A percentile compares a stretch with the other conserved stretches of the same genome.
phyloP scores from a whole-genome alignment of 108 stramenopile species.

The Cyclostephanos invisitatus region DNA sequence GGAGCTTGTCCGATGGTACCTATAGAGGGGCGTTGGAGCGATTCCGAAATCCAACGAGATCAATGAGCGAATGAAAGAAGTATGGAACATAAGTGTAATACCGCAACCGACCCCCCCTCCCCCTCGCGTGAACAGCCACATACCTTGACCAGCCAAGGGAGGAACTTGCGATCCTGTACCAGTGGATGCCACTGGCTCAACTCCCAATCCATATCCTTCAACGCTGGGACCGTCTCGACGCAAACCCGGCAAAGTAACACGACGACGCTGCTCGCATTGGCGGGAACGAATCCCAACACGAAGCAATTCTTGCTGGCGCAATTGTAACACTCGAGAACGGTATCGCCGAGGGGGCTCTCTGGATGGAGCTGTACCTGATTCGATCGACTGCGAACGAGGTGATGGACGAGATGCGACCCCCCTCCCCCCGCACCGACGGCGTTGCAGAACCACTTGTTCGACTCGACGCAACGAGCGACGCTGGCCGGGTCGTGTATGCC shows the following conservation, averaged over 20 bases:
- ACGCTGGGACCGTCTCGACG: conserved; percentile 88
- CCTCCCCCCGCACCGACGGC: conserved; percentile 73
- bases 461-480: conserved; percentile 94
- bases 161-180: conserved; percentile 91
- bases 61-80: conserved; percentile 6
- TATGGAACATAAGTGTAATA: conserved; percentile 5
- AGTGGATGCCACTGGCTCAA: conserved; percentile 94
- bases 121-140: neutral
- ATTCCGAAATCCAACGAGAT: too few species aligned
- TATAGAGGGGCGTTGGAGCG: neutral
- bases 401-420: conserved; percentile 94
- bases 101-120: neutral
- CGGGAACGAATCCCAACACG: conserved; percentile 97
- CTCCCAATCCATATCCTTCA: conserved; percentile 99
- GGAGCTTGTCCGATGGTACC: conserved; percentile 80
- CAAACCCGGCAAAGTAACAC: conserved; percentile 97
- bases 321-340: conserved; percentile 98
- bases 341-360: conserved; percentile 92
- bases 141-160: conserved; percentile 92
- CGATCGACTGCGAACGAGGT: conserved; percentile 83
- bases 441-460: conserved; percentile 98
- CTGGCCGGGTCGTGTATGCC: conserved; percentile 94
- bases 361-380: conserved; percentile 87
- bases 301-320: conserved; percentile 95
- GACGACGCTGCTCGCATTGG: conserved; percentile 82